Base-by-base conservation (phyloP, 75 land plant genomes). In the Cupressus sempervirens region DNA sequence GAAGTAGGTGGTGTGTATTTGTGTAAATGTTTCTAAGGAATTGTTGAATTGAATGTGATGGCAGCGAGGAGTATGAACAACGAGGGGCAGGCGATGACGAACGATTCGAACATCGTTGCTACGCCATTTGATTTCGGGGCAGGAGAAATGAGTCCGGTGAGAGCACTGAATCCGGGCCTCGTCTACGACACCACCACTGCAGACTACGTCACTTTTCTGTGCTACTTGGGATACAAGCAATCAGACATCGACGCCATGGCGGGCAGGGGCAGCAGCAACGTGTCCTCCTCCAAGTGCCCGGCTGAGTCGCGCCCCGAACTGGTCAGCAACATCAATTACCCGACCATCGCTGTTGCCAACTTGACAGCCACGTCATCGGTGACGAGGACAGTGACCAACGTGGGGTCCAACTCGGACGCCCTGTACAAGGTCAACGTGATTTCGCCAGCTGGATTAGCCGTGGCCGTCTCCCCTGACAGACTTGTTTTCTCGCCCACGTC, bases 111-210 rank as follows among this genome's bases (percentile, higher is more conserved):
- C 29, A 18, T 29, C 12, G 48, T 1, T 34, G 93, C 93, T 40
- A 86, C 35, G 40, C 87, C 91, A 40, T 94, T 91, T 43, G 91
- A 91, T n/a, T 85, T 68, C 20, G 96, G 96, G 15, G 90, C 85
- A 1, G 96, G 96, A 62, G 93, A 94, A 79, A 88, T 93, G 67
- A 90, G 82, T 80, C 96, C 96, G 2, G 7, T 85, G 35, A 87
- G 86, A 89, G 96, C 96, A 8, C 88, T 91, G 0, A 80, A 90
- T 77, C 96, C 96, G 3, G 96, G 96, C 4, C 84, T 94, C n/a
- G 93, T 94, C 3, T 93, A 90, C 56, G 88, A 91, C 76, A 91
- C 93, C 3, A 88, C 84, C 34, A 65, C 73, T 9, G 53, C 86
- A 54, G 93, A 94, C 30, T 87, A 90, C 84, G 73, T 93, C n/a